Conservation (phyloP, 192 early-diverging fungal genomes). For the Linnemannia schmuckeri region DNA sequence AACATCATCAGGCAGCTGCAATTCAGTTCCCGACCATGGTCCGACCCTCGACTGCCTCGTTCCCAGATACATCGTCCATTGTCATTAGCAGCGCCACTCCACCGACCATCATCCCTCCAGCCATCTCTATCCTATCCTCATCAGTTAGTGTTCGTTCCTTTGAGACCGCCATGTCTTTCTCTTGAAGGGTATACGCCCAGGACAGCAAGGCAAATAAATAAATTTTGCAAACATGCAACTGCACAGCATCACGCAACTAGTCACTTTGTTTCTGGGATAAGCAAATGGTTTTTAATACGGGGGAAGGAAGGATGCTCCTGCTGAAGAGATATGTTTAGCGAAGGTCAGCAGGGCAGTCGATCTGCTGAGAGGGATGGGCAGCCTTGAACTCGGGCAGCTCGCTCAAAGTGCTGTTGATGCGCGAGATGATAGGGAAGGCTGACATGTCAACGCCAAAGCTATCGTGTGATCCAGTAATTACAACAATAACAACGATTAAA, state of each 20-base stretch:
- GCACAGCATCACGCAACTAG: not conserved
- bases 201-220: not conserved
- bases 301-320: not conserved
- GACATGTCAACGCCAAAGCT: constrained; percentile 80
- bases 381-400: constrained; percentile 75
- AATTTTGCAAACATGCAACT: not conserved
- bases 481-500: not conserved
- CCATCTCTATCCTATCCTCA: not conserved
- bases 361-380: constrained; percentile 73
- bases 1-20: not conserved
- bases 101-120: not conserved
- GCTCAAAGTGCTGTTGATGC: constrained; percentile 67
- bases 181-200: not conserved
- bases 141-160: not conserved
- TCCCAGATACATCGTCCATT: not conserved
- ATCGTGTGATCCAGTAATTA: not conserved
- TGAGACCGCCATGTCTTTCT: not conserved
- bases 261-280: not conserved
- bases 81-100: not conserved
- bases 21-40: not conserved
- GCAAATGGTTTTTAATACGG: constrained; percentile 4
- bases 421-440: constrained; percentile 74
- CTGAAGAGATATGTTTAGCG: constrained; percentile 3
- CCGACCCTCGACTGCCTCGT: not conserved
- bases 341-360: constrained; percentile 75